Evolutionary conservation across 2,329 filamentous ascomycete genomes (phyloP), one percentile per base, ranked within the genome.

Genomic region (Aspergillus phoenicis): DNA sequence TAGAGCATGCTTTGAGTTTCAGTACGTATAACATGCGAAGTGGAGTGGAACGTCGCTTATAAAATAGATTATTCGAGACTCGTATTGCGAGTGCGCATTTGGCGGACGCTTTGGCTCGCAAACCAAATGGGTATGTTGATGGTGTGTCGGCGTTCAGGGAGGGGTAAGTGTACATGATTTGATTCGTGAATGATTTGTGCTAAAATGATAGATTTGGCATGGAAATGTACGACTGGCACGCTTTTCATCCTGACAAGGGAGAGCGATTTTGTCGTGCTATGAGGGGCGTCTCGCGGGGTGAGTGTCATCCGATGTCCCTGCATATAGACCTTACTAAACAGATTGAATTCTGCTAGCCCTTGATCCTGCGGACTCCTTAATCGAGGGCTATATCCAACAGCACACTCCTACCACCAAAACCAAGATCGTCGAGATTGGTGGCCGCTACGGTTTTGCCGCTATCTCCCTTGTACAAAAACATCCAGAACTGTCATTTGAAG

Each of bases 141-240:
- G 52, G 52, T 0, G 28, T 3, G 3, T 55, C 52, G 3, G 52
- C 36, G 13, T 55, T 55, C 6, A 41, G 30, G 20, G 15, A 55
- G 17, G 52, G 52, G 52, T 55, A 28, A 3, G 4, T 43, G 17
- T 0, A 11, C 3, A 1, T 24, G 4, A 8, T n/a, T 15, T 0
- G 0, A 36, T 6, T 36, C 5, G 11, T 17, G 7, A 24, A 33
- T 0, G 11, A 7, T 8, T 15, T 0, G 26, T 13, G 38, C 38
- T 55, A 2, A 55, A 3, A 2, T 3, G 1, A 7, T 52, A 55
- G 52, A 11, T 55, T 38, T 3, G 52, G 38, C n/a, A 43, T 55
- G 52, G 52, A 55, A 4, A 55, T 55, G 52, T 55, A 55, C n/a
- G 24, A 55, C 24, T 55, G 52, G 52, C 52, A 55, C 28, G 36